Evolutionary conservation across 78 protist species (phyloP), one percentile per base, ranked within the genome.

Genomic region (Guillardia theta): DNA sequence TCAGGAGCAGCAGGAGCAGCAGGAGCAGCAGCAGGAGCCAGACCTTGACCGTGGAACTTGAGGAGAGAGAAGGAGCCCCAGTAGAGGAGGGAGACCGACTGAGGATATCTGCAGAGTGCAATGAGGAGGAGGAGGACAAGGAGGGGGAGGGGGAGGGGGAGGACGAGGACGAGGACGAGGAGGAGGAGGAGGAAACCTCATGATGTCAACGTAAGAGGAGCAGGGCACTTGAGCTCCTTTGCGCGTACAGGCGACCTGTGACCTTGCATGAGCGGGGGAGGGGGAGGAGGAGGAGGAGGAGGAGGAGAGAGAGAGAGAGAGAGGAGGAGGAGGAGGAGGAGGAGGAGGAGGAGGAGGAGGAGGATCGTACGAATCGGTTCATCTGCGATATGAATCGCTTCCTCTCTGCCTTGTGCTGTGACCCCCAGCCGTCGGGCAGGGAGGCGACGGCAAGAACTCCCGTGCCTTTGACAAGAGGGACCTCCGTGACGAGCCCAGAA

Each of bases 61-160:
- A 70, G 83, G 45, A 70, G 83, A 12, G 83, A 70, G 83, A 70
- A 70, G 12, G 33, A 4, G 83, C 83, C 83, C 83, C 83, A 70
- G 41, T 70, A 70, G 33, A 70, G 83, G 45, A 70, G 83, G 45
- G 83, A 12, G 8, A 24, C 83, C 1, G 83, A 70, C 46, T 70
- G 36, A 12, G 83, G 83, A 43, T 70, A 70, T 1, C n/a, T n/a
- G n/a, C n/a, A n/a, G n/a, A n/a, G n/a, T n/a, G n/a, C n/a, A n/a
- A n/a, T n/a, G n/a, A n/a, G n/a, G n/a, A n/a, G n/a, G n/a, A n/a
- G n/a, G n/a, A n/a, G n/a, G n/a, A n/a, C n/a, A n/a, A n/a, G n/a
- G n/a, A n/a, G n/a, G n/a, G n/a, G n/a, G n/a, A n/a, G n/a, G n/a
- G n/a, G n/a, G n/a, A n/a, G n/a, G n/a, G n/a, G n/a, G n/a, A n/a